A percentile compares a stretch with the other conserved stretches of the same genome.
Evolutionary conservation across 1,139 yeast species (phyloP).

Genomic region (Geotrichum histeridarum): DNA sequence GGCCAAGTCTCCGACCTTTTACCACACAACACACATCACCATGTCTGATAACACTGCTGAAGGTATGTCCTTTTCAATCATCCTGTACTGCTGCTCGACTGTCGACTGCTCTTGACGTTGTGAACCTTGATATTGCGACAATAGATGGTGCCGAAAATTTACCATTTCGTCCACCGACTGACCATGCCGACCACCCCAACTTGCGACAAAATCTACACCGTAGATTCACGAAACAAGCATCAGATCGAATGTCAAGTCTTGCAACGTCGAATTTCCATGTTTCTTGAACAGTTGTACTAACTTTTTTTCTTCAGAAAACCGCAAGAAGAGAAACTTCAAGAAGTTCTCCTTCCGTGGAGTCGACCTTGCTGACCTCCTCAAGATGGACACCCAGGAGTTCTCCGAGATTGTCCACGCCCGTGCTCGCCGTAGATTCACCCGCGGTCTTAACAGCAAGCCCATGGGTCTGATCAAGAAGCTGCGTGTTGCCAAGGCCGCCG

Average conservation of each 20-base stretch:
- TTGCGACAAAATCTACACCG: background rate
- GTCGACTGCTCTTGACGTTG: conserved; percentile 1
- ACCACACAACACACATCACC: conserved; percentile 14
- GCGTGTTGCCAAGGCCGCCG: conserved; percentile 93
- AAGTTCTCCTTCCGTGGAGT: conserved; percentile 99
- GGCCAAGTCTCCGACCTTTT: conserved; percentile 6
- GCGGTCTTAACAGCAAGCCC: conserved; percentile 95
- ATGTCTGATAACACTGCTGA: conserved; percentile 15
- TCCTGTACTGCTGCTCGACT: background rate
- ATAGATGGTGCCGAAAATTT: too few relatives aligned
- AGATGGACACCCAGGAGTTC: conserved; percentile 94
- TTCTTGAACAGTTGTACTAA: background rate
- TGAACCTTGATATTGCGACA: background rate
- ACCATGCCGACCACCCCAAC: background rate
- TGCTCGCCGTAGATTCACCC: conserved; percentile 98
- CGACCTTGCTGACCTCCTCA: conserved; percentile 90
- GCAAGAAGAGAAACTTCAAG: conserved; percentile 86
- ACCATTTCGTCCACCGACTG: background rate
- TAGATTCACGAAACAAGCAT: background rate
- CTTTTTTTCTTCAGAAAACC: conserved; percentile 27
- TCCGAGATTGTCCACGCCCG: conserved; percentile 96
- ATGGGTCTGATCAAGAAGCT: conserved; percentile 96
- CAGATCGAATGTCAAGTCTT: background rate
- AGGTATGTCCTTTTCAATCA: conserved; percentile 10
- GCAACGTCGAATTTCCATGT: background rate